phyloP scores from a whole-genome alignment of 345 rosid genomes.

The Raphanus raphanistrum region DNA sequence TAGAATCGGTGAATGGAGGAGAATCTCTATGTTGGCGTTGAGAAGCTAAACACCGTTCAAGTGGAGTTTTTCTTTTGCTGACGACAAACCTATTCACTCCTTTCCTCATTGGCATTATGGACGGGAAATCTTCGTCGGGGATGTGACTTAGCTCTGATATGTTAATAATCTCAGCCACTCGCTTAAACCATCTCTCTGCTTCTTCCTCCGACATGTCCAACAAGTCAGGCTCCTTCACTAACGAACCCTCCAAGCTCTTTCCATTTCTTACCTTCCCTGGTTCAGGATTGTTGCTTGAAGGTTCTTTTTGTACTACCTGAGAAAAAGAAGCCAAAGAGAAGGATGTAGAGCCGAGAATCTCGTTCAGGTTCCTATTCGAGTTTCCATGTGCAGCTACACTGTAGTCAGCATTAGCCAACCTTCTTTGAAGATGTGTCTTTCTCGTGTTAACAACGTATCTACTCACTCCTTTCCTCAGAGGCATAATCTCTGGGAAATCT shows the following conservation, averaged over 20 bases:
- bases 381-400: not conserved
- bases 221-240: constrained; percentile 76
- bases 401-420: constrained; percentile 53
- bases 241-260: constrained; percentile 90
- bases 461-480: constrained; percentile 86
- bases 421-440: constrained; percentile 86
- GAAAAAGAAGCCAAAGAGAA: constrained; percentile 29
- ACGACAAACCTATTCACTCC: constrained; percentile 96
- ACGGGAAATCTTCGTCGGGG: constrained; percentile 96
- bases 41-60: constrained; percentile 87
- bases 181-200: constrained; percentile 93
- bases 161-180: constrained; percentile 90
- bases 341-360: constrained; percentile 49
- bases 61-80: constrained; percentile 92
- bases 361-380: constrained; percentile 43
- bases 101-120: constrained; percentile 98
- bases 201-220: constrained; percentile 99
- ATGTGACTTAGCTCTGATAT: constrained; percentile 95
- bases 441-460: constrained; percentile 88
- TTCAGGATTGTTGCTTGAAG: constrained; percentile 14
- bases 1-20: constrained; percentile 55
- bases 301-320: constrained; percentile 33
- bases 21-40: constrained; percentile 68
- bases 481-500: constrained; percentile 91
- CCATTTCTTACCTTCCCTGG: constrained; percentile 39